Conservation (phyloP, 495 filamentous ascomycete species). For the Hypoxylon crocopeplum region DNA sequence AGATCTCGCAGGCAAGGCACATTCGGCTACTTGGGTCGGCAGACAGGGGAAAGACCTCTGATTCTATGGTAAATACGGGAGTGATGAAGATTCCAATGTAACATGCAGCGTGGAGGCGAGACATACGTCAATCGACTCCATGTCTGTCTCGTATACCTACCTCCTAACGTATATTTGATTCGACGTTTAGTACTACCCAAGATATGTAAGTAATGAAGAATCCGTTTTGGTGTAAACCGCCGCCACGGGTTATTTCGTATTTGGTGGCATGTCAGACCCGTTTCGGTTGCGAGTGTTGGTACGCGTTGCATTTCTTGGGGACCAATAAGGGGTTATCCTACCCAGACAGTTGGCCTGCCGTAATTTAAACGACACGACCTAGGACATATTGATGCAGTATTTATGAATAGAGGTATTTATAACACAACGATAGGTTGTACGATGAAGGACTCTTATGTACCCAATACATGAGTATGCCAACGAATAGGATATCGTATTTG, state of each 20-base stretch:
- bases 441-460: not conserved
- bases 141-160: not conserved
- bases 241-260: constrained; percentile 11
- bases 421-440: not conserved
- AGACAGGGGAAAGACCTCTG: too few relatives aligned
- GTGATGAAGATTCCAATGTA: too few relatives aligned
- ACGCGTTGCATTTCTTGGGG: constrained; percentile 13
- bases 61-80: too few relatives aligned
- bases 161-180: not conserved
- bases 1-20: too few relatives aligned
- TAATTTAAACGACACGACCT: constrained; percentile 22
- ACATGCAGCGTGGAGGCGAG: constrained; percentile 1
- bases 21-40: too few relatives aligned
- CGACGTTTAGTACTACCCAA: not conserved
- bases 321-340: constrained; percentile 19
- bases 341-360: constrained; percentile 11
- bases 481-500: too few relatives aligned
- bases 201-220: constrained; percentile 1
- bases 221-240: constrained; percentile 13
- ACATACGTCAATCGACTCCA: constrained; percentile 6
- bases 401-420: constrained; percentile 16
- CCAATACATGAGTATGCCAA: not conserved
- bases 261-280: constrained; percentile 16
- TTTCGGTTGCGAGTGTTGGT: constrained; percentile 31
- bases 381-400: constrained; percentile 4